A percentile compares a stretch with the other conserved stretches of the same genome.
phyloP scores from a whole-genome alignment of 2,329 filamentous ascomycete genomes.

The Ceratocystis variospora region DNA sequence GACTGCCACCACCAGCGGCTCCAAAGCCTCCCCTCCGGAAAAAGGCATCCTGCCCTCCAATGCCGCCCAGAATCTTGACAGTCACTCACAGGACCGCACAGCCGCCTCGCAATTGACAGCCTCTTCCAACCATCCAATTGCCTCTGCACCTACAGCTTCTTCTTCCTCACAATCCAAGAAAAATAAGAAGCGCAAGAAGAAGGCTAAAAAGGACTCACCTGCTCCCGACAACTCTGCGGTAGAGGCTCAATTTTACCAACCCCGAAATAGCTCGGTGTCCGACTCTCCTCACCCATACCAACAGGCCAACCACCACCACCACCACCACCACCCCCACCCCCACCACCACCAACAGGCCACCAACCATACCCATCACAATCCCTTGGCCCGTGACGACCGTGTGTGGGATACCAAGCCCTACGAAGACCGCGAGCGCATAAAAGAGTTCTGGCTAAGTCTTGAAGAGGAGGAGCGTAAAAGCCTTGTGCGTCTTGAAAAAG shows the following conservation, averaged over 20 bases:
- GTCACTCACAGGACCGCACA: constrained; percentile 24
- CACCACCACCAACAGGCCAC: constrained; percentile 1
- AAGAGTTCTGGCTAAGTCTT: constrained; percentile 92
- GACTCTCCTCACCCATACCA: neutral
- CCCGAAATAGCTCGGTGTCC: constrained; percentile 1
- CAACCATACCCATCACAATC: constrained; percentile 7
- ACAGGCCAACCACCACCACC: neutral
- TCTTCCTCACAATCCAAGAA: constrained; percentile 38
- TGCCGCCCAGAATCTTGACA: constrained; percentile 26
- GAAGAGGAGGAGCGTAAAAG: constrained; percentile 91
- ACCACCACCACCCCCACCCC: neutral
- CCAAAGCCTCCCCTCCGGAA: neutral
- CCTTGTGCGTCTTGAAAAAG: constrained; percentile 94
- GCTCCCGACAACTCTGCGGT: neutral
- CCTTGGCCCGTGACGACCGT: constrained; percentile 12
- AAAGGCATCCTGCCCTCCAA: neutral
- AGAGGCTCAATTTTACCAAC: neutral
- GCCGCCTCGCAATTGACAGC: neutral
- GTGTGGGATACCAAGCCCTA: constrained; percentile 96
- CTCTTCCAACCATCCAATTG: constrained; percentile 18
- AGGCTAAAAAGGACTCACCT: constrained; percentile 27
- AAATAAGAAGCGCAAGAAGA: constrained; percentile 58
- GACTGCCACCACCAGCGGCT: neutral
- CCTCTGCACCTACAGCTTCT: constrained; percentile 9
- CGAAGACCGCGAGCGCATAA: constrained; percentile 92